Evolutionary conservation across 352 stramenopile genomes (phyloP), one percentile per base, ranked within the genome.

Genomic region (Phytophthora sojae): DNA sequence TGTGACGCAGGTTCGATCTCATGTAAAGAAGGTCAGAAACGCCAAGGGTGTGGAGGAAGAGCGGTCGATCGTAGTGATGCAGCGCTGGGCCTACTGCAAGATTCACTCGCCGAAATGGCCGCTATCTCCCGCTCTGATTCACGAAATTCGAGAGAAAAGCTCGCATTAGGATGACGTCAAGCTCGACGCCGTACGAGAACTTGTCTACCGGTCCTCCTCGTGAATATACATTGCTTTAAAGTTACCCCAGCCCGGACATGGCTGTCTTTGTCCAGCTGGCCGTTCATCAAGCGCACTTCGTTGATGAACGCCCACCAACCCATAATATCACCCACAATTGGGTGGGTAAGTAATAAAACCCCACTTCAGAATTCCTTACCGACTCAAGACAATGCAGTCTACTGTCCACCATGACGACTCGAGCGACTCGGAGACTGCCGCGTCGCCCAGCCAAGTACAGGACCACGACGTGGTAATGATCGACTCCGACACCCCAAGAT

Each of bases 141-240:
- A 76, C 73, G 37, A 73, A 57, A 52, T 91, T 71, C 52, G 78
- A 21, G 77, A 86, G 39, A 74, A 79, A 29, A 67, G 82, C 15
- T 68, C 65, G 0, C 73, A 76, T 23, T 88, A 76, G 77, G 69
- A 71, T 11, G 78, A 88, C 23, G 77, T 76, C 35, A 86, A 85
- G 59, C 63, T 83, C 5, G 35, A 44, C n/a, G 63, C 56, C 2
- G 61, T 78, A 1, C 44, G 68, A 53, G 71, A 78, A 53, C 44
- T 66, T n/a, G 45, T 78, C 2, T 71, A 72, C 19, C 63, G 63
- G 8, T 58, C 49, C 6, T n/a, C 21, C 25, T 15, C 12, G 12
- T 55, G 19, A 53, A 53, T 35, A 55, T 11, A 55, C 11, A 35
- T 11, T 35, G 7, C 30, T 32, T 32, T 32, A n/a, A n/a, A 32